A percentile compares a stretch with the other conserved stretches of the same genome.
Evolutionary conservation across 2,329 filamentous ascomycete genomes (phyloP).

Genomic region (Colletotrichum neosansevieriae): DNA sequence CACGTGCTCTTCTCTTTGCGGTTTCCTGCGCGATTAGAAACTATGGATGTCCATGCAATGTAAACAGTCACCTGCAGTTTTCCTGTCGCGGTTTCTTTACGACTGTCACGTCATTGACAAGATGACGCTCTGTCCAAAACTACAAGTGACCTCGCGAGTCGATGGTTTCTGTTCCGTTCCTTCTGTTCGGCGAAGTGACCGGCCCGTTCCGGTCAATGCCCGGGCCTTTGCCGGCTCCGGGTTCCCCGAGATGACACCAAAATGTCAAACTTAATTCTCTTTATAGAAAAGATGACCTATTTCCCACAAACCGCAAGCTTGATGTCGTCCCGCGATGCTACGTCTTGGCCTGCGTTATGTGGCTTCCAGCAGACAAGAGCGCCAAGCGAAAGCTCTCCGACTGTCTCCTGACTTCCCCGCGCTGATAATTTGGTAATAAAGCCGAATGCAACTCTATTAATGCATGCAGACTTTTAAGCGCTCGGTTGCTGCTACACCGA

Average conservation of each 20-base stretch:
- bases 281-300: background rate
- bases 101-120: too few relatives aligned
- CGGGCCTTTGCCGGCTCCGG: conserved; percentile 8
- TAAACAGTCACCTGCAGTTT: too few relatives aligned
- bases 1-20: too few relatives aligned
- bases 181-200: background rate
- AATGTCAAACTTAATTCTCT: background rate
- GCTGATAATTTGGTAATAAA: background rate
- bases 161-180: too few relatives aligned
- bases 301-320: conserved; percentile 7
- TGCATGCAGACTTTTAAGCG: conserved; percentile 2
- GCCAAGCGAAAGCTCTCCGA: too few relatives aligned
- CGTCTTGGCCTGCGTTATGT: conserved; percentile 5
- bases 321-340: background rate
- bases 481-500: conserved; percentile 17
- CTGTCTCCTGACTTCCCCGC: conserved; percentile 2
- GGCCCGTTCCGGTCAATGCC: background rate
- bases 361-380: too few relatives aligned
- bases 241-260: conserved; percentile 1
- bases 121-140: too few relatives aligned
- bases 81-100: too few relatives aligned
- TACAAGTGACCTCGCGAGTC: too few relatives aligned
- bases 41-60: too few relatives aligned
- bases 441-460: conserved; percentile 2
- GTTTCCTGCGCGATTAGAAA: too few relatives aligned